Evolutionary conservation across 164 flowering plant species (phyloP), one percentile per base, ranked within the genome.

Genomic region (Aristolochia contorta): DNA sequence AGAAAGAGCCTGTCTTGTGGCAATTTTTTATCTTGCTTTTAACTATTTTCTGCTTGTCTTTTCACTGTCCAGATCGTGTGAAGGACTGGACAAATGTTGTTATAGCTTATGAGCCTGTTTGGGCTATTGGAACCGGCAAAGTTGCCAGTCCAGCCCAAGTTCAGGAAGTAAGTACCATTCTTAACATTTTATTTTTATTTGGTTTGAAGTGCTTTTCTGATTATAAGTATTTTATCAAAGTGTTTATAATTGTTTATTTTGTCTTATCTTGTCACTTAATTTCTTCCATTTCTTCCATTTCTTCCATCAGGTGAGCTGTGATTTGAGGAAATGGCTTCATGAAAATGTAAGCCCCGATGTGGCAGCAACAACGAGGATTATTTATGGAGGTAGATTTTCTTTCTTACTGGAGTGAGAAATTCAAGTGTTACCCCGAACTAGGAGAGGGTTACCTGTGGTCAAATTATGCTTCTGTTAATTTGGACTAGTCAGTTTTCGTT

Each of bases 51-150:
- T 55, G 25, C 18, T 56, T 61, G 54, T 56, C 25, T 48, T 66
- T 68, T 24, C 8, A 43, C 14, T 46, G 59, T 61, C 14, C 85
- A 89, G 96, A 77, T 13, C 57, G 61, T 63, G 72, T 86, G 16
- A 65, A 72, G 52, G 64, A 73, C 56, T 86, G 96, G 93, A 72
- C 61, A 6, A 73, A 86, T 61, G 74, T 89, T 67, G 96, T 89
- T 51, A 62, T 89, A 71, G 96, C 96, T 30, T 89, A 89, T 69
- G 96, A 89, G 62, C 96, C 96, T 59, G 96, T 89, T 57, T 89
- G 96, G 96, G 96, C 93, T 47, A 86, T 89, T 79, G 96, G 96
- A 61, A 89, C 96, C 16, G 96, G 96, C 63, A 86, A 89, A 81
- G 96, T 86, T 78, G 96, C 96, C 60, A 71, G 74, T 54, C 96